Percentiles rank a stretch among this genome's conserved stretches.
phyloP scores from a whole-genome alignment of 2,329 filamentous ascomycete genomes.

The Scleromitrula shiraiana region DNA sequence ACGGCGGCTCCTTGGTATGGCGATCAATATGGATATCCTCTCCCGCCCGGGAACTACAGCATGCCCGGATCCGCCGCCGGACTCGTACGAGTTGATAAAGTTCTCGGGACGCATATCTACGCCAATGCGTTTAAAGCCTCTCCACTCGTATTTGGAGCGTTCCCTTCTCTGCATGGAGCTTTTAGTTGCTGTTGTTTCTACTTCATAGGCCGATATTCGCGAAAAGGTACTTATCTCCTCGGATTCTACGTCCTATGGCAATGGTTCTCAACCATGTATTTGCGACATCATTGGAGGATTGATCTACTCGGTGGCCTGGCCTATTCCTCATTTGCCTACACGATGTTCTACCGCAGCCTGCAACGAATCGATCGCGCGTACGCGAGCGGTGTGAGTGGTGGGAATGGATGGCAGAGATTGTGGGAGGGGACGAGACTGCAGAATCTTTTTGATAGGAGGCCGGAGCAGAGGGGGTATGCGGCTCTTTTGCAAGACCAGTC shows the following conservation, averaged over 20 bases:
- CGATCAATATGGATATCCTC: conserved; percentile 64
- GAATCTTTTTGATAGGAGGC: conserved; percentile 20
- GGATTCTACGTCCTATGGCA: conserved; percentile 73
- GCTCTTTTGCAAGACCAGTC: too few species aligned
- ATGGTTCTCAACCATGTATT: conserved; percentile 96
- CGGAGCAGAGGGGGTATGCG: conserved; percentile 16
- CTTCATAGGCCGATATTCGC: conserved; percentile 40
- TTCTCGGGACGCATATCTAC: conserved; percentile 84
- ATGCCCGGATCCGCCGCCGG: conserved; percentile 85
- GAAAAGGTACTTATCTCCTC: conserved; percentile 63
- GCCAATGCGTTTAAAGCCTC: conserved; percentile 85
- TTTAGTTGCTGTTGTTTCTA: conserved; percentile 93
- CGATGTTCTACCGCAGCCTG: conserved; percentile 24
- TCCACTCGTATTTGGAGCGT: conserved; percentile 85
- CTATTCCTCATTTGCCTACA: conserved; percentile 69
- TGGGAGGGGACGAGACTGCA: conserved; percentile 22
- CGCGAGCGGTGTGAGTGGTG: conserved; percentile 20
- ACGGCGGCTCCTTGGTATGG: conserved; percentile 96
- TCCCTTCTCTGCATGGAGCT: conserved; percentile 86
- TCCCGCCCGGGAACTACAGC: conserved; percentile 83
- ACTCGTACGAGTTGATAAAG: conserved; percentile 75
- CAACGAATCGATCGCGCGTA: conserved; percentile 24
- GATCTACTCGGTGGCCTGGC: conserved; percentile 81
- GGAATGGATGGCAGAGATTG: conserved; percentile 25
- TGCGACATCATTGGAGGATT: conserved; percentile 91